phyloP scores from a whole-genome alignment of 345 rosid species.

The Dovyalis caffra region DNA sequence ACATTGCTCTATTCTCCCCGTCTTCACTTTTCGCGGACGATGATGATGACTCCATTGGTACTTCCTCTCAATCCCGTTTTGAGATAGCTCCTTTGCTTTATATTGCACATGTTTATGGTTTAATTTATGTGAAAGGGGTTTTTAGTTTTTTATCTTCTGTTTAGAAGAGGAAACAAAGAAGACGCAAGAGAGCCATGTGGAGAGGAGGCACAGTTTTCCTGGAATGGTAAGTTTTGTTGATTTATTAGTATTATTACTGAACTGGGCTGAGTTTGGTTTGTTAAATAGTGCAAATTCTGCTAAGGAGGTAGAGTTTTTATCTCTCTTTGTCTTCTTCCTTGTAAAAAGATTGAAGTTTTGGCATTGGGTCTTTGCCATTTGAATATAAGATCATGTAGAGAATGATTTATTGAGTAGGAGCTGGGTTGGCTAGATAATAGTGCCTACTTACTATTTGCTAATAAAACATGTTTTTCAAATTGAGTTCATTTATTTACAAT shows the following conservation, averaged over 20 bases:
- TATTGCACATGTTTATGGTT: background rate
- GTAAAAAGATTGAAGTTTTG: background rate
- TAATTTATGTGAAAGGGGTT: background rate
- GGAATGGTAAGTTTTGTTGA: conserved; percentile 50
- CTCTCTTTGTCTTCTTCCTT: background rate
- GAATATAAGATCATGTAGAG: background rate
- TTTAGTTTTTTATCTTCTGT: background rate
- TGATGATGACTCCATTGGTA: conserved; percentile 44
- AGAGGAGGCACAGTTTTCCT: conserved; percentile 82
- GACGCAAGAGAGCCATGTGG: conserved; percentile 54
- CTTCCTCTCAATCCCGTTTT: background rate
- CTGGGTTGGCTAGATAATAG: no score
- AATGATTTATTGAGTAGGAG: background rate
- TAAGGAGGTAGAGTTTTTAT: background rate
- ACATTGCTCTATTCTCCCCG: conserved; percentile 92
- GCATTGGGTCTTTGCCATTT: background rate
- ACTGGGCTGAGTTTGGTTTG: background rate
- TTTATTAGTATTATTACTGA: background rate
- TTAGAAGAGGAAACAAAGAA: conserved; percentile 49
- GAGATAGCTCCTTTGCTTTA: conserved; percentile 1
- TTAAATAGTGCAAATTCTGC: background rate
- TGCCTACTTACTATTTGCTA: background rate
- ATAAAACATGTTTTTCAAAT: background rate
- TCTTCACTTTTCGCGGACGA: conserved; percentile 75
- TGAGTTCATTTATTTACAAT: no score